These are phyloP conservation scores for Globisporangium cederbergense DNA, from an alignment of 352 stramenopile genomes.

Conservation along the genomic window DNA sequence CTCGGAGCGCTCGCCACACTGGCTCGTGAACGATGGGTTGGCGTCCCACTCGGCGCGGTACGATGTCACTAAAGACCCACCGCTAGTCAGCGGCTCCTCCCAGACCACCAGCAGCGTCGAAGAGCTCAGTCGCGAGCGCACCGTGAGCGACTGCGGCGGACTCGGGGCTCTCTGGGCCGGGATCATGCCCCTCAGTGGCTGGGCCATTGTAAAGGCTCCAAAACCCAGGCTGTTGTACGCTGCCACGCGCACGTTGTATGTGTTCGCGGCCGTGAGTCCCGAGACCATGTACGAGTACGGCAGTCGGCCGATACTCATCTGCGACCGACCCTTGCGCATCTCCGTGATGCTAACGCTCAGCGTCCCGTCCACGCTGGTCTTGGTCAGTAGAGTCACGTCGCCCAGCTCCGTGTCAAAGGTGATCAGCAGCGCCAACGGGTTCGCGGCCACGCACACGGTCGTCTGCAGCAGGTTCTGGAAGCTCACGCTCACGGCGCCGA, in stretches of 20 bases:
- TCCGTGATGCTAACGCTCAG: constrained; percentile 25
- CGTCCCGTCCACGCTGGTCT: background rate
- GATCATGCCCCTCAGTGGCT: constrained; percentile 28
- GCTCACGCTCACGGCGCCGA: constrained; percentile 50
- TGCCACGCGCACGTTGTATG: constrained; percentile 89
- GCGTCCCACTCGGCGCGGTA: constrained; percentile 96
- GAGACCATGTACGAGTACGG: constrained; percentile 83
- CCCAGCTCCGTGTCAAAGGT: constrained; percentile 50
- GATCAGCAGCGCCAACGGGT: constrained; percentile 37
- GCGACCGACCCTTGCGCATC: constrained; percentile 46
- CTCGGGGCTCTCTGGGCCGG: constrained; percentile 47
- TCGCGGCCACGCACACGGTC: constrained; percentile 38
- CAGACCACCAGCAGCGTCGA: constrained; percentile 66
- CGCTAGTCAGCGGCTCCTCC: constrained; percentile 72
- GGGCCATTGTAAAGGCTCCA: constrained; percentile 57
- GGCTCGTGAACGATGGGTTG: constrained; percentile 78
- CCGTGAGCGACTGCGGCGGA: constrained; percentile 72
- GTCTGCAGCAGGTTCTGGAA: constrained; percentile 41
- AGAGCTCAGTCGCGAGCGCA: constrained; percentile 66
- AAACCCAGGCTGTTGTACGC: constrained; percentile 95
- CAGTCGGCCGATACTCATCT: constrained; percentile 66
- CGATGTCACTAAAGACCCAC: constrained; percentile 72
- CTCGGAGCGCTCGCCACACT: constrained; percentile 68
- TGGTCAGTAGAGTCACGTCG: constrained; percentile 36
- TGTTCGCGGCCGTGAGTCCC: constrained; percentile 63